Conservation (phyloP, 2,329 filamentous ascomycete genomes). For the Aspergillus intermedius region DNA sequence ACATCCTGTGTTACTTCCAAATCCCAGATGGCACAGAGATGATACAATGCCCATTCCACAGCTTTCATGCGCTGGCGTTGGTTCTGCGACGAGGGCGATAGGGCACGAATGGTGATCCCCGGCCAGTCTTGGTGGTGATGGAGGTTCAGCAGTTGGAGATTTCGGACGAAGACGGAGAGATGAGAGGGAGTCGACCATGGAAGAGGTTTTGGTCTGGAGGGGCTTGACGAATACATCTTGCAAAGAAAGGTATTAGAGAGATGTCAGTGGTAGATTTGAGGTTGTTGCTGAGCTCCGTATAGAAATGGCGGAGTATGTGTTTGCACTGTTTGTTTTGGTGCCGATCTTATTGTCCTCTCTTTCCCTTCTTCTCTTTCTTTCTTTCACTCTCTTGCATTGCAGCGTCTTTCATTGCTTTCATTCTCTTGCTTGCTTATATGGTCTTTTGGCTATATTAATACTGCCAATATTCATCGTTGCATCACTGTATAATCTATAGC, state of each 20-base stretch:
- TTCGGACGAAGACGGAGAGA: slow-evolving; percentile 67
- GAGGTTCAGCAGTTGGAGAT: slow-evolving; percentile 74
- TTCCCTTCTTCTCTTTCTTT: neutral
- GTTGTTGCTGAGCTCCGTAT: slow-evolving; percentile 1
- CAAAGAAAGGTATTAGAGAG: neutral
- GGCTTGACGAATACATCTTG: slow-evolving; percentile 12
- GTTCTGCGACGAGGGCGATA: slow-evolving; percentile 63
- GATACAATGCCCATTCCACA: slow-evolving; percentile 87
- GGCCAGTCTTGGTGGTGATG: slow-evolving; percentile 76
- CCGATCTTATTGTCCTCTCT: slow-evolving; percentile 1
- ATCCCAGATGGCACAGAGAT: slow-evolving; percentile 80
- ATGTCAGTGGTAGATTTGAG: neutral
- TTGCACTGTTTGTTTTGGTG: slow-evolving; percentile 19
- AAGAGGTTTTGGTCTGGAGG: slow-evolving; percentile 24
- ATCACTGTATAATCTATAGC: neutral
- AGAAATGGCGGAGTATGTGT: slow-evolving; percentile 21
- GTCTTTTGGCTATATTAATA: neutral
- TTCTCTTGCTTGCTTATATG: neutral
- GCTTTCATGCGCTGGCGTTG: slow-evolving; percentile 76
- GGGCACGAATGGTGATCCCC: slow-evolving; percentile 61
- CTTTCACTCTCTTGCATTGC: neutral
- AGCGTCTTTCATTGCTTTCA: slow-evolving; percentile 3
- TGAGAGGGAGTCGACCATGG: slow-evolving; percentile 45
- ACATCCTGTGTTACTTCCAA: slow-evolving; percentile 67
- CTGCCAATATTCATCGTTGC: neutral